phyloP scores from a whole-genome alignment of 2,329 filamentous ascomycete genomes.

The Exophiala viscosa region DNA sequence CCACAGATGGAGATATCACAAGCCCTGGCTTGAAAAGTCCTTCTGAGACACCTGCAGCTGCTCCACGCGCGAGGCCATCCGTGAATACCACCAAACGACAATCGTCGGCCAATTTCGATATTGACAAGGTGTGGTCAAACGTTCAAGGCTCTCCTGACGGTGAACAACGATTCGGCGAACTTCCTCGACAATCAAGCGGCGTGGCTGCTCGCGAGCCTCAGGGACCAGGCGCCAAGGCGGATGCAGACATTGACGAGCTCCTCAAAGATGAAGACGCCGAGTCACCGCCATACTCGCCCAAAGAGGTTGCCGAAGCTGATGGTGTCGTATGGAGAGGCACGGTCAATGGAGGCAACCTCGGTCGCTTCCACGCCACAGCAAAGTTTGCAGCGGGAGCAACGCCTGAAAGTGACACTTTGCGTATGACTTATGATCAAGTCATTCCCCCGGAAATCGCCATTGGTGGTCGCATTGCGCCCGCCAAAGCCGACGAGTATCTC shows the following conservation, averaged over 20 bases:
- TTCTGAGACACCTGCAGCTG: constrained; percentile 1
- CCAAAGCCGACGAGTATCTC: constrained; percentile 84
- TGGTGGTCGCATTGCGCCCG: constrained; percentile 69
- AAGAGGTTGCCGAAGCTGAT: constrained; percentile 66
- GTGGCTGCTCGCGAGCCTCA: constrained; percentile 25
- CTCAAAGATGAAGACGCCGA: constrained; percentile 77
- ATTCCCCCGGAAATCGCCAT: constrained; percentile 64
- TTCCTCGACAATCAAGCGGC: constrained; percentile 42
- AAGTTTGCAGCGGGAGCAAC: constrained; percentile 78
- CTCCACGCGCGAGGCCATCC: constrained; percentile 34
- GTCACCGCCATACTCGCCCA: constrained; percentile 78
- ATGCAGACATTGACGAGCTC: constrained; percentile 85
- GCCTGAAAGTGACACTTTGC: constrained; percentile 37
- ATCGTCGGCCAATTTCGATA: constrained; percentile 67
- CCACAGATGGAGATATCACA: constrained; percentile 35
- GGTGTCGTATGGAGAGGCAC: constrained; percentile 74
- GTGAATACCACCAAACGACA: constrained; percentile 46
- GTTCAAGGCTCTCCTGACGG: constrained; percentile 53
- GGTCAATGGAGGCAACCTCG: constrained; percentile 71
- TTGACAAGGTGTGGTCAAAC: constrained; percentile 79
- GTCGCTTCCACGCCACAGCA: constrained; percentile 71
- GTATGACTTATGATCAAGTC: constrained; percentile 63
- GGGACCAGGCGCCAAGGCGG: constrained; percentile 56
- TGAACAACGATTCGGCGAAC: constrained; percentile 43
- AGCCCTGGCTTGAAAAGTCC: constrained; percentile 28